phyloP scores from a whole-genome alignment of 1,284 basidiomycete species.

The Leccinum pachyderme region DNA sequence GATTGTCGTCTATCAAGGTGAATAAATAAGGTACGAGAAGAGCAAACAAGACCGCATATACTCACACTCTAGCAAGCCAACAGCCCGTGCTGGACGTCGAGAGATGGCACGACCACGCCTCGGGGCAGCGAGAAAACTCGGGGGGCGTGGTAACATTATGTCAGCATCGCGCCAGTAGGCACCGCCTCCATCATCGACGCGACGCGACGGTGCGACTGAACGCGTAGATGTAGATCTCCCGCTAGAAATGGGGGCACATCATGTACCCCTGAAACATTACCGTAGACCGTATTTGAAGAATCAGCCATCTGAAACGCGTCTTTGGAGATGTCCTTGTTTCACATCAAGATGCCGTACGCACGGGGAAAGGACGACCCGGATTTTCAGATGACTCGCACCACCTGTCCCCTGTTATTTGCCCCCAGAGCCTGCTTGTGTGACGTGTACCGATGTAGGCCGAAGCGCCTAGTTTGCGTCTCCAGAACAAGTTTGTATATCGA shows the following conservation, averaged over 20 bases:
- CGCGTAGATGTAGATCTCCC: not conserved
- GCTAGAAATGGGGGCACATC: not conserved
- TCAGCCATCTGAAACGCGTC: not conserved
- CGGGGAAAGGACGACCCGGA: not conserved
- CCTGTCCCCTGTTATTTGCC: too few species aligned
- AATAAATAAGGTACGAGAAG: not conserved
- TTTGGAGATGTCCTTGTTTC: not conserved
- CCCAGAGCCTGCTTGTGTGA: not conserved
- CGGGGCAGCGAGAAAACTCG: constrained; percentile 29
- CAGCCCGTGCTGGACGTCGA: constrained; percentile 33
- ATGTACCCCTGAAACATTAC: not conserved
- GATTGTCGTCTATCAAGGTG: constrained; percentile 26
- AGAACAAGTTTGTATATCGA: not conserved
- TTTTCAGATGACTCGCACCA: not conserved
- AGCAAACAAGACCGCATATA: constrained; percentile 1
- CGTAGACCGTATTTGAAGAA: not conserved
- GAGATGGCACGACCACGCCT: constrained; percentile 22
- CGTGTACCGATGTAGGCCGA: not conserved
- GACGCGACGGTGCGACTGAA: not conserved
- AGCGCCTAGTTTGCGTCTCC: not conserved
- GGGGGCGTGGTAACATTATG: constrained; percentile 35
- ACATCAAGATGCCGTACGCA: not conserved
- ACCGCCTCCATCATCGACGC: not conserved
- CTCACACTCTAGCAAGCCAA: constrained; percentile 31
- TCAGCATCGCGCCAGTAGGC: constrained; percentile 24